Conservation (phyloP, 2,329 filamentous ascomycete genomes). For the Phoma herbarum region DNA sequence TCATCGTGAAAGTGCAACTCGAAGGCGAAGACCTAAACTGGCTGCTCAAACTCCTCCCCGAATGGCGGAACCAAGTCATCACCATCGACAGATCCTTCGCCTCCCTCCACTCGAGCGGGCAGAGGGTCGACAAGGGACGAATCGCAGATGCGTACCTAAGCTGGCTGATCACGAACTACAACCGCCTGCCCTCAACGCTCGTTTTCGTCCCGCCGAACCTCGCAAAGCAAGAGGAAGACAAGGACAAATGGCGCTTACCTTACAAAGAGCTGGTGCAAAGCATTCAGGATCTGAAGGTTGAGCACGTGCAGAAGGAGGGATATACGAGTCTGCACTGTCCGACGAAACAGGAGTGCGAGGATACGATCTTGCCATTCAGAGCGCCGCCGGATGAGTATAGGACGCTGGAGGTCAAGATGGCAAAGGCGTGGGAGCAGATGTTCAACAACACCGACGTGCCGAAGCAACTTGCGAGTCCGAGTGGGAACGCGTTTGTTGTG, state of each 20-base stretch:
- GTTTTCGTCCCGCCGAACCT: conserved; percentile 32
- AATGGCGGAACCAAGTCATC: conserved; percentile 56
- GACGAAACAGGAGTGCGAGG: conserved; percentile 47
- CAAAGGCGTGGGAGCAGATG: conserved; percentile 55
- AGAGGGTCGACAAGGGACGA: conserved; percentile 30
- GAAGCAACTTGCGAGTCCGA: conserved; percentile 55
- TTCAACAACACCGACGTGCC: conserved; percentile 52
- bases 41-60: conserved; percentile 19
- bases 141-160: conserved; percentile 36
- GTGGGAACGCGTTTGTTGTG: conserved; percentile 53
- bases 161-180: conserved; percentile 39
- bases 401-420: conserved; percentile 37
- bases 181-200: conserved; percentile 28
- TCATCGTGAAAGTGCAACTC: conserved; percentile 27
- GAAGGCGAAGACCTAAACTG: conserved; percentile 29
- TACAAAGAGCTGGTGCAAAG: conserved; percentile 1
- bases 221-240: background rate
- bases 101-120: conserved; percentile 15
- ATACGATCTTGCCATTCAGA: conserved; percentile 44
- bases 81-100: conserved; percentile 28
- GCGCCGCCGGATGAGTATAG: conserved; percentile 30
- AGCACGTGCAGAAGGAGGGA: conserved; percentile 50
- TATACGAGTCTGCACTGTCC: conserved; percentile 54
- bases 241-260: background rate
- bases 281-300: conserved; percentile 43